Evolutionary conservation across 345 rosid genomes (phyloP), one percentile per base, ranked within the genome.

Genomic region (Eucalyptus globulus): DNA sequence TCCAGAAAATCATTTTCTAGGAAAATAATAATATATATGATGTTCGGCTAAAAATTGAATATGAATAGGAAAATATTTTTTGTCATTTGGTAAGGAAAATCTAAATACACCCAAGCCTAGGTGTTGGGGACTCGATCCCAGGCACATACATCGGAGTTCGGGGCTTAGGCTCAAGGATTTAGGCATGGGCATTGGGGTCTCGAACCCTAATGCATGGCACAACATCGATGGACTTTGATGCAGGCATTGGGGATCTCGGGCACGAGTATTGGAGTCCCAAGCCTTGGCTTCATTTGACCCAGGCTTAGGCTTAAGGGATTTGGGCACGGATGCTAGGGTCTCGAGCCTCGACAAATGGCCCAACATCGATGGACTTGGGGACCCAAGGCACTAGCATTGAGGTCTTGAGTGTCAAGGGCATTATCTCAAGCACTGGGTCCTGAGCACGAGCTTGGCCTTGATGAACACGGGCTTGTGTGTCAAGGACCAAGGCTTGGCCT

Each of bases 181-280:
- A 26, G 29, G 62, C 29, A 56, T 22, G 6, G 29, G 29, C 62
- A 22, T 0, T 2, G 0, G 62, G 62, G 29, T 9, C 62, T 56
- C 6, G 3, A 56, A 6, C 6, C 62, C 62, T 24, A 56, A 56
- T 56, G 62, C 62, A 22, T 22, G 6, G 29, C 29, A 4, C 13
- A 5, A 8, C 62, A 22, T 10, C 1, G 1, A 56, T 16, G 12
- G 13, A 56, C 14, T 11, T 56, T 9, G 62, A 11, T 56, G 5
- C 0, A 56, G 6, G 62, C 62, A 56, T 56, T 56, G 29, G 29
- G 29, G 29, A 56, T 26, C 62, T 22, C 1, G 0, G 0, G 62
- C 29, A 56, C 0, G 6, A 56, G 29, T 22, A 56, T 22, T 0
- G 3, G 2, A 11, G 62, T 56, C 62, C 13, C 14, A 56, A 24